Evolutionary conservation across 371 early-diverging fungal species (phyloP).

Genomic region (Saksenaea oblongispora): DNA sequence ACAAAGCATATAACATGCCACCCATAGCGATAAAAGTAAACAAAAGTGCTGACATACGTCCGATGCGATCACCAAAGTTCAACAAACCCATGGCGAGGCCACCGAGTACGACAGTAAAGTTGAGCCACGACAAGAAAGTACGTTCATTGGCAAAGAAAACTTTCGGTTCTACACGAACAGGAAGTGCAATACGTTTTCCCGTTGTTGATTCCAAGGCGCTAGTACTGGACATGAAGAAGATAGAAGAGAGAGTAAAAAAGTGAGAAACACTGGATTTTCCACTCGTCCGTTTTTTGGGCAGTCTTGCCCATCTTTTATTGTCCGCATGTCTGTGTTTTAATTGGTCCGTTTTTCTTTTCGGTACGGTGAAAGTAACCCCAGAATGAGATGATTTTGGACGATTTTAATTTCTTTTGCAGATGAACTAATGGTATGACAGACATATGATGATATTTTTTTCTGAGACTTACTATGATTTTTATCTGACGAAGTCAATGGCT

Average conservation of each 20-base stretch:
- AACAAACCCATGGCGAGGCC: constrained; percentile 72
- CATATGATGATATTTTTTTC: no score
- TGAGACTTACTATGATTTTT: no score
- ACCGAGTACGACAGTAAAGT: constrained; percentile 72
- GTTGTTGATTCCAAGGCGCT: constrained; percentile 20
- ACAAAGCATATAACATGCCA: constrained; percentile 76
- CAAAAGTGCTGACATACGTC: constrained; percentile 67
- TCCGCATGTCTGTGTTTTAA: no score
- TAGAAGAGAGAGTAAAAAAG: constrained; percentile 3
- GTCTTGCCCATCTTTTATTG: no score
- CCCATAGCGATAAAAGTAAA: constrained; percentile 76
- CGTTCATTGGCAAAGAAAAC: constrained; percentile 98
- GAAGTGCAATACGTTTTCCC: constrained; percentile 68
- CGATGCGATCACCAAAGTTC: constrained; percentile 76
- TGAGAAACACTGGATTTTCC: no score
- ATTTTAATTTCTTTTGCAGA: no score
- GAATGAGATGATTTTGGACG: no score
- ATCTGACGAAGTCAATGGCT: no score
- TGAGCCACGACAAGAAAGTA: constrained; percentile 88
- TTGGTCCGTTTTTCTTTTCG: no score
- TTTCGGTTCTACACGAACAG: constrained; percentile 94
- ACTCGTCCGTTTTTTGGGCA: no score
- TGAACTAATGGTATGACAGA: no score
- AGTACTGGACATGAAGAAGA: constrained; percentile 10
- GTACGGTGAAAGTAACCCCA: no score